Base-by-base conservation (phyloP, 192 early-diverging fungal species). In the Gigaspora rosea region DNA sequence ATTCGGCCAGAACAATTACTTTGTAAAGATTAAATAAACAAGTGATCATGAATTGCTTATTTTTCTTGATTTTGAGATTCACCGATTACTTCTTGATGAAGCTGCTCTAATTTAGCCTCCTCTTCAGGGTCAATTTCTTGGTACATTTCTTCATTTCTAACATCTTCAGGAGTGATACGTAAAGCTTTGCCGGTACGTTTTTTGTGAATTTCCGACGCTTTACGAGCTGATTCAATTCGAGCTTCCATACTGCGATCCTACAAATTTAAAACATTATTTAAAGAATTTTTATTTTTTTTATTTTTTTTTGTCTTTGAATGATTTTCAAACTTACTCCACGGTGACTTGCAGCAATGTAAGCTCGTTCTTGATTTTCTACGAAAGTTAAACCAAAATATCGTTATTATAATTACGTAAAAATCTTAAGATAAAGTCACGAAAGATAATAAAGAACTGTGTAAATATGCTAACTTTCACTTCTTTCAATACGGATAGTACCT, bases 81-180 rank as follows among this genome's bases (percentile, higher is more conserved):
- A 20, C 72, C 72, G 13, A 73, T 48, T 20, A 47, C 57, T 13
- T 59, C 36, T 18, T 12, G 72, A 49, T 62, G 57, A 47, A 51
- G 49, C 1, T 46, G 27, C 27, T 62, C 56, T 15, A 73, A 73
- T 57, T 73, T 59, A 13, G 9, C 13, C 41, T 76, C 63, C 36
- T 76, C 75, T 35, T 64, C 49, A 0, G 12, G 16, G 35, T 79
- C 74, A 49, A 79, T 58, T 51, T 79, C 78, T 57, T 62, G 72
- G 50, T 79, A 79, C 78, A 79, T 80, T 67, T 80, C 78, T 50
- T 80, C 78, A 2, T 75, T 75, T 57, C 73, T n/a, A 65, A 80
- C 78, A 68, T 74, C 72, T 58, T 79, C 51, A 9, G 80, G 6
- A 7, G 78, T 80, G n/a, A 80, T 75, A 58, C 59, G 61, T 16